phyloP scores from a whole-genome alignment of 441 rosid species.

The Erodium trifolium region DNA sequence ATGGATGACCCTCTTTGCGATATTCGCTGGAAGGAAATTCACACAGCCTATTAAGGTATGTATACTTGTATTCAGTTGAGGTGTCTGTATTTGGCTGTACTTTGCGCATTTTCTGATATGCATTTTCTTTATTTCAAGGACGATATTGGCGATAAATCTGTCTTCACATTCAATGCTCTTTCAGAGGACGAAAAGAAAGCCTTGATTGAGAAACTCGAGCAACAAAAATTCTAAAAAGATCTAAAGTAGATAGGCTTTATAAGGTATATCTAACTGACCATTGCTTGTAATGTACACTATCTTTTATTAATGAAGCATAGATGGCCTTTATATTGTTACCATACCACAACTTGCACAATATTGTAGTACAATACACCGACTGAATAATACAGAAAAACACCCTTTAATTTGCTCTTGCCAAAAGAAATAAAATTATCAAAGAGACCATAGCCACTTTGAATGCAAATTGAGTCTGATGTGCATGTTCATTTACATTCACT shows the following conservation, averaged over 20 bases:
- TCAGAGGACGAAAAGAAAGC: slow-evolving; percentile 65
- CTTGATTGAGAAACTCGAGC: slow-evolving; percentile 55
- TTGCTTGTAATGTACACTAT: neutral
- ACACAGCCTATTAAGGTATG: slow-evolving; percentile 84
- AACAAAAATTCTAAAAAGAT: slow-evolving; percentile 28
- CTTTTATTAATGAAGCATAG: neutral
- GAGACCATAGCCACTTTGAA: neutral
- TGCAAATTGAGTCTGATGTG: neutral
- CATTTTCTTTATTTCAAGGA: slow-evolving; percentile 36
- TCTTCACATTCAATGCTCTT: slow-evolving; percentile 75
- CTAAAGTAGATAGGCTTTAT: neutral
- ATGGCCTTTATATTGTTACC: neutral
- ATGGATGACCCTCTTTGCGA: slow-evolving; percentile 71
- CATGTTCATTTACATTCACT: neutral
- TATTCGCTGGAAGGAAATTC: slow-evolving; percentile 91
- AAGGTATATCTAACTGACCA: neutral
- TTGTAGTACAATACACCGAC: too few relatives aligned
- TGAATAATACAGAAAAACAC: too few relatives aligned
- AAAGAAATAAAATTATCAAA: neutral
- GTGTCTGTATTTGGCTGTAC: neutral
- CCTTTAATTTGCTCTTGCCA: too few relatives aligned
- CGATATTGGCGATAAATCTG: slow-evolving; percentile 88
- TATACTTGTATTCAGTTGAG: neutral
- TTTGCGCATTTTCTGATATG: slow-evolving; percentile 17
- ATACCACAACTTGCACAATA: neutral